phyloP scores from a whole-genome alignment of 768 basidiomycete species.

The Boletus huronensis region DNA sequence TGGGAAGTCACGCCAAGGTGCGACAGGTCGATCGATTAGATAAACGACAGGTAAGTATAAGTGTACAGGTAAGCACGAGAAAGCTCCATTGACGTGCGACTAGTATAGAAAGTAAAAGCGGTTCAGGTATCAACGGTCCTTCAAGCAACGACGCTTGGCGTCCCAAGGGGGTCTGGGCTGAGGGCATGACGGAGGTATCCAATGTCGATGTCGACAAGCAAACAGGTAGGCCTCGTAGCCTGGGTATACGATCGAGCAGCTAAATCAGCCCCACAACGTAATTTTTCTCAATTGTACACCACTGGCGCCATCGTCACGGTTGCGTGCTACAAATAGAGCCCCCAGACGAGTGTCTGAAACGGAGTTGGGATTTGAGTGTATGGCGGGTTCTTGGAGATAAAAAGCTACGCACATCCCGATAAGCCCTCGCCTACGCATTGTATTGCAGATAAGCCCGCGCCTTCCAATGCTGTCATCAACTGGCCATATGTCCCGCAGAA shows the following conservation, averaged over 20 bases:
- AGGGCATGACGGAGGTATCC: background rate
- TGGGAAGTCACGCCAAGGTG: background rate
- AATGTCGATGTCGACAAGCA: background rate
- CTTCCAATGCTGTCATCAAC: conserved; percentile 37
- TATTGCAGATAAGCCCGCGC: conserved; percentile 34
- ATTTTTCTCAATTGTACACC: conserved; percentile 38
- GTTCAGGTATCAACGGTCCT: background rate
- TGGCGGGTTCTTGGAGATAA: background rate
- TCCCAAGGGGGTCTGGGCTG: too few relatives aligned
- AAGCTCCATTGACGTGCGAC: background rate
- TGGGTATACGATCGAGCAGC: background rate
- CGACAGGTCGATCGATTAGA: background rate
- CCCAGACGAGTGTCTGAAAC: conserved; percentile 39
- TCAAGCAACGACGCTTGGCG: background rate
- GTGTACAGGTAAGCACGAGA: background rate
- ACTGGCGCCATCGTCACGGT: conserved; percentile 23
- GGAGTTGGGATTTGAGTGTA: background rate
- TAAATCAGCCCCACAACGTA: conserved; percentile 38
- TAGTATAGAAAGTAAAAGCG: background rate
- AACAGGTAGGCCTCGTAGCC: background rate
- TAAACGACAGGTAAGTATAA: background rate
- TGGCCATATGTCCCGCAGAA: conserved; percentile 45
- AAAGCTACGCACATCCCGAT: conserved; percentile 29
- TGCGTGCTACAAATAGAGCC: conserved; percentile 38
- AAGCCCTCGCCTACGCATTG: conserved; percentile 31